phyloP scores from a whole-genome alignment of 805 yeast species.

The Candida parachauliodes region DNA sequence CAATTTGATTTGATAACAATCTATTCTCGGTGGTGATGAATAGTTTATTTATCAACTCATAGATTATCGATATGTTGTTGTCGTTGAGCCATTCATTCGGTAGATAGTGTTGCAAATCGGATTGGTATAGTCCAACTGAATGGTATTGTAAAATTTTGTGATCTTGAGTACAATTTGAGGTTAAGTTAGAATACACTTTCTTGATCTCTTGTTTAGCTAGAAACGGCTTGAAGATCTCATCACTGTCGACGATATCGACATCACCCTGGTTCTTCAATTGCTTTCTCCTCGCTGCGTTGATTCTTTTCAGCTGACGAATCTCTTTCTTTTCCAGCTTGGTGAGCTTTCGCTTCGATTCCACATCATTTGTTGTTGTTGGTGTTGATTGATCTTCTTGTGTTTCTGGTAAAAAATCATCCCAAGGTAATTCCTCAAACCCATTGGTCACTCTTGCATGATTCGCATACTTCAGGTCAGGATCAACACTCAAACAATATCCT shows the following conservation, averaged over 20 bases:
- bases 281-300: slow-evolving; percentile 17
- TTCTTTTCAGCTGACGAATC: slow-evolving; percentile 19
- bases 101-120: slow-evolving; percentile 54
- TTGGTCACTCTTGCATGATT: slow-evolving; percentile 12
- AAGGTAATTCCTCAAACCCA: slow-evolving; percentile 44
- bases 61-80: slow-evolving; percentile 60
- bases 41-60: slow-evolving; percentile 40
- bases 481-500: slow-evolving; percentile 11
- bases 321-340: slow-evolving; percentile 19
- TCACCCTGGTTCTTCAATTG: slow-evolving; percentile 13
- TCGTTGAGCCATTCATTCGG: slow-evolving; percentile 76
- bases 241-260: background rate
- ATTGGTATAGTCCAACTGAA: slow-evolving; percentile 55
- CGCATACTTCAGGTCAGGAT: background rate
- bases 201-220: slow-evolving; percentile 17
- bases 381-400: slow-evolving; percentile 8
- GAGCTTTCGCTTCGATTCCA: slow-evolving; percentile 10
- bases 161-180: slow-evolving; percentile 8
- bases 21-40: slow-evolving; percentile 15
- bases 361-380: background rate
- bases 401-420: slow-evolving; percentile 18
- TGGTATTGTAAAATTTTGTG: slow-evolving; percentile 44
- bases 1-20: slow-evolving; percentile 21
- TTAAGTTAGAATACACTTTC: slow-evolving; percentile 11
- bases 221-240: slow-evolving; percentile 12